Percentiles rank a stretch among this genome's conserved stretches.
These are phyloP conservation scores for Grigorovia jiainica DNA, from an alignment of 805 yeast species.

Conservation along the genomic window DNA sequence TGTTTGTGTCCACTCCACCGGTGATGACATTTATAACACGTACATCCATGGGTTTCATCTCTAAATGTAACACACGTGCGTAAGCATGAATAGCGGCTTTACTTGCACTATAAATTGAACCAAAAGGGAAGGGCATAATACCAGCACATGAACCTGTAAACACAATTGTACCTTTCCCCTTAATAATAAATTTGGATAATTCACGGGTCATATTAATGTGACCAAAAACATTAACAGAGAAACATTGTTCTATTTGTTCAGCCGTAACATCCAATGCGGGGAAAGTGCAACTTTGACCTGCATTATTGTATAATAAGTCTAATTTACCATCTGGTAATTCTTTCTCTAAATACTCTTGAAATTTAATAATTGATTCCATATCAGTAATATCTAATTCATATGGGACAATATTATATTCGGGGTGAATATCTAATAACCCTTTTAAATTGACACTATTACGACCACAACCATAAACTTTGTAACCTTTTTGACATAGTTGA, in stretches of 20 bases:
- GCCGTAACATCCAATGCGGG: conserved; percentile 62
- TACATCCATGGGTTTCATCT: conserved; percentile 64
- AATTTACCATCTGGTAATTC: conserved; percentile 33
- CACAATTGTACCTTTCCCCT: conserved; percentile 57
- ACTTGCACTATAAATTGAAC: conserved; percentile 53
- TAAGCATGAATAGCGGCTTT: conserved; percentile 74
- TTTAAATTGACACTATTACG: conserved; percentile 56
- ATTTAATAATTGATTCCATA: conserved; percentile 35
- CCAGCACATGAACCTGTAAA: conserved; percentile 73
- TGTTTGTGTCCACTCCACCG: conserved; percentile 66
- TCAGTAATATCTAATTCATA: conserved; percentile 51
- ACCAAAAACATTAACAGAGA: conserved; percentile 61
- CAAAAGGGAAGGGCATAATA: conserved; percentile 58
- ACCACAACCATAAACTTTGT: conserved; percentile 64
- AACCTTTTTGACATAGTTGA: conserved; percentile 43
- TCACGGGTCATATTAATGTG: conserved; percentile 57
- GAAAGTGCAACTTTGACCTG: conserved; percentile 64
- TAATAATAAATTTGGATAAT: conserved; percentile 44
- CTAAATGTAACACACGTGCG: conserved; percentile 52
- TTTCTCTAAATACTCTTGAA: conserved; percentile 34
- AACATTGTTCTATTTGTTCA: conserved; percentile 40
- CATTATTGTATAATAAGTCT: conserved; percentile 63
- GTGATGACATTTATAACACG: conserved; percentile 60
- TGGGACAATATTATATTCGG: conserved; percentile 33
- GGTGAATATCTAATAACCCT: conserved; percentile 27